Percentiles rank a stretch among this genome's conserved stretches.
Conservation (phyloP, 169 alveolate genomes). For the Plasmodium falciparum region DNA sequence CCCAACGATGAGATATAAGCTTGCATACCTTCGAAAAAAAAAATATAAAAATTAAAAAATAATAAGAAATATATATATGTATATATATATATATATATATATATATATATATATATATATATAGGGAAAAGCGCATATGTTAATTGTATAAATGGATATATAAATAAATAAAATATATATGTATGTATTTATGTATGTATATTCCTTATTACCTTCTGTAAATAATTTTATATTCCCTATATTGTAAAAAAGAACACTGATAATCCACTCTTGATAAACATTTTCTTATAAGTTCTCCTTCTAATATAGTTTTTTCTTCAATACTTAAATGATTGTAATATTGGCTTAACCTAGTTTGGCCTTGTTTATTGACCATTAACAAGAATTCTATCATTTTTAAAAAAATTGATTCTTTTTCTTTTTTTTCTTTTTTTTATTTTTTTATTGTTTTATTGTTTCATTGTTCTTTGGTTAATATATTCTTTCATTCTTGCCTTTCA, state of each 20-base stretch:
- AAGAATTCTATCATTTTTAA: slow-evolving; percentile 95
- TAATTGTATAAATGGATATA: neutral
- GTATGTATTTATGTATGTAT: neutral
- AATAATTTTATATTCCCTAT: slow-evolving; percentile 95
- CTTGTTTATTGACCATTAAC: slow-evolving; percentile 98
- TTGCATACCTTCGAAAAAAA: slow-evolving; percentile 93
- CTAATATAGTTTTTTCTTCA: slow-evolving; percentile 95
- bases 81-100: neutral
- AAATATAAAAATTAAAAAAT: slow-evolving; percentile 2
- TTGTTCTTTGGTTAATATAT: neutral
- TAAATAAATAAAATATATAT: neutral
- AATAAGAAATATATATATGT: neutral
- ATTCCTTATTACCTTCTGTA: slow-evolving; percentile 80
- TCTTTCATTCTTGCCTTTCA: neutral
- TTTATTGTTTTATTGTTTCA: too few relatives aligned
- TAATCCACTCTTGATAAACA: slow-evolving; percentile 96
- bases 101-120: neutral
- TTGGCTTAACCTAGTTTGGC: slow-evolving; percentile 97
- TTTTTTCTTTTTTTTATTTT: neutral
- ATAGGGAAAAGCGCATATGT: neutral
- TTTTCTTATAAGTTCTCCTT: slow-evolving; percentile 98
- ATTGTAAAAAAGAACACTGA: slow-evolving; percentile 97
- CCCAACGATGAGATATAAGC: slow-evolving; percentile 97
- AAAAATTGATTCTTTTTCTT: too few relatives aligned
- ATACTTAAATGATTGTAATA: slow-evolving; percentile 91